Percentiles rank a stretch among this genome's conserved stretches.
These are phyloP conservation scores for Metarhizium guizhouense DNA, from an alignment of 2,329 filamentous ascomycete genomes.

Conservation along the genomic window DNA sequence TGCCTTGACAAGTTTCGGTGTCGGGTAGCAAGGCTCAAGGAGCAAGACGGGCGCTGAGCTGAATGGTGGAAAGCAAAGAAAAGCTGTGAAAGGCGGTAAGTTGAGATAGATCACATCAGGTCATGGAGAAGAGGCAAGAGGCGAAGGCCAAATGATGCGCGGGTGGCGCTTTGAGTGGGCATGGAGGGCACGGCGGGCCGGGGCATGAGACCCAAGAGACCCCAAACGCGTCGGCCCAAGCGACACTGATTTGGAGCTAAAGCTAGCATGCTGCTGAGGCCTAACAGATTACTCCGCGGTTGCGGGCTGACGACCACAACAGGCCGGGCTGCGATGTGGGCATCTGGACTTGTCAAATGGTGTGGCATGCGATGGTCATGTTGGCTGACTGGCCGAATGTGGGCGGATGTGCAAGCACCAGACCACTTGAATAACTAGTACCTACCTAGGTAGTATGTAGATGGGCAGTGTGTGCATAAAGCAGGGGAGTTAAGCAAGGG, in stretches of 20 bases:
- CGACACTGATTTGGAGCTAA: too few relatives aligned
- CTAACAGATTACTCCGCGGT: too few relatives aligned
- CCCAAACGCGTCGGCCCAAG: too few relatives aligned
- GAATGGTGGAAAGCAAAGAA: neutral
- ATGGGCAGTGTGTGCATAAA: too few relatives aligned
- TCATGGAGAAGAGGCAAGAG: neutral
- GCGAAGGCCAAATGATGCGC: neutral
- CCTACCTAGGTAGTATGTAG: too few relatives aligned
- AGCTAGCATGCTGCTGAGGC: too few relatives aligned
- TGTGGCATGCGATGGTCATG: neutral
- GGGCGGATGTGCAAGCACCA: neutral
- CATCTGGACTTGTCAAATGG: neutral
- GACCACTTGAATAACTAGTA: too few relatives aligned
- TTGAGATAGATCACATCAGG: neutral
- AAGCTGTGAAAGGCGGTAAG: neutral
- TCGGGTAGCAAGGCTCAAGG: neutral
- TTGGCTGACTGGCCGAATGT: neutral
- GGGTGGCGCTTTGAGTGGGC: constrained; percentile 1
- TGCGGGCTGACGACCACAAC: too few relatives aligned
- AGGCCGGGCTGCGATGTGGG: too few relatives aligned
- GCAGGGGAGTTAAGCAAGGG: too few relatives aligned
- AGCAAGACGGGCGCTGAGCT: neutral
- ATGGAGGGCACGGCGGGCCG: neutral
- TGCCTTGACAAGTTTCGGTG: neutral
- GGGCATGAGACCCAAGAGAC: neutral